Base-by-base conservation (phyloP, 305 asterid species). In the Fraxinus nigra region DNA sequence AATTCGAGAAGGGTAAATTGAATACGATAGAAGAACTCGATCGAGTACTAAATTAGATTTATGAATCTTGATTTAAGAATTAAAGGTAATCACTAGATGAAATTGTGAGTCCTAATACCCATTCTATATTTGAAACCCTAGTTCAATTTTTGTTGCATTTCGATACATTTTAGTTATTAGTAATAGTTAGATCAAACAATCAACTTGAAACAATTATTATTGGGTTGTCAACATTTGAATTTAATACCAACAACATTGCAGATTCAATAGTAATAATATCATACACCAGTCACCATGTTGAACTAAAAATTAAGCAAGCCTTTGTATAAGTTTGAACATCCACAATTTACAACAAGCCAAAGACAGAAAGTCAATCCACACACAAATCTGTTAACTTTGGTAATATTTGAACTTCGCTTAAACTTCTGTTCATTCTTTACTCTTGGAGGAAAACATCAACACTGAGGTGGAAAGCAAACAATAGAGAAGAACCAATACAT, bases 401-500 rank as follows among this genome's bases (percentile, higher is more conserved):
- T 33, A 79, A 73, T 67, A 11, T 56, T 48, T 16, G 1, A 79
- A 73, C 28, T 65, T 72, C 74, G 20, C 3, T 76, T 72, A 77
- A 61, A 73, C 78, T 56, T 40, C 33, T 77, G 28, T 85, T 79
- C 72, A 74, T 77, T 83, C 83, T 80, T 67, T 34, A 43, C 74
- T 75, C 51, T 35, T 43, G 40, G 35, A 63, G 48, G 69, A n/a
- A 33, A 38, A 61, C 75, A 75, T 38, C 37, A 28, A 78, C 10
- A 67, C 34, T 38, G 20, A 81, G 40, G 56, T 33, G 46, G 84
- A 77, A 81, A 80, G 78, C 63, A 72, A 78, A 81, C 79, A 74
- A 30, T 77, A 79, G 28, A 76, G 51, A 7, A 46, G 70, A 28
- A 72, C 40, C 70, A 79, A 63, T 37, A 76, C n/a, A 35, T 6